These are phyloP conservation scores for Cercospora sesami DNA, from an alignment of 2,329 filamentous ascomycete genomes.

Conservation along the genomic window DNA sequence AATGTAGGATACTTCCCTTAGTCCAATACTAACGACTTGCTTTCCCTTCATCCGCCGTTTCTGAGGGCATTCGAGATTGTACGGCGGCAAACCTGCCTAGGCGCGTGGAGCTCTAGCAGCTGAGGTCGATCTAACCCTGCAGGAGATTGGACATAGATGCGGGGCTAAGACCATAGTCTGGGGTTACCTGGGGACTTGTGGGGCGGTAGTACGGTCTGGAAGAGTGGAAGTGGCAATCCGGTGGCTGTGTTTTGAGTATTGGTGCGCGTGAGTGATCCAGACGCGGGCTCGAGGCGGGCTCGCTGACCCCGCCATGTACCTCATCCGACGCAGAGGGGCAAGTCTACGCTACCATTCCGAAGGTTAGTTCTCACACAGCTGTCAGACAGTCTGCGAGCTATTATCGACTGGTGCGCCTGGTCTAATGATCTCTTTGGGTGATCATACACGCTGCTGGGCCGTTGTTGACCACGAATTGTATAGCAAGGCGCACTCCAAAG, in stretches of 20 bases:
- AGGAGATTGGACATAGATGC: neutral
- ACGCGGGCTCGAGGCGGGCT: neutral
- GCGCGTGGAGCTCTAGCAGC: conserved; percentile 1
- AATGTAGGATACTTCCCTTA: neutral
- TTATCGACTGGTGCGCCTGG: neutral
- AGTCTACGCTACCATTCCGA: neutral
- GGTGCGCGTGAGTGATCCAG: neutral
- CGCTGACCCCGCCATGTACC: neutral
- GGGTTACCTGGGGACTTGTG: conserved; percentile 13
- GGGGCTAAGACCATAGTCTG: conserved; percentile 9
- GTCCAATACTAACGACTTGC: neutral
- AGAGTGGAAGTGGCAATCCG: neutral
- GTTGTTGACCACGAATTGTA: neutral
- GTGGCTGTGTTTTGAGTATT: neutral
- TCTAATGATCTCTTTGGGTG: neutral
- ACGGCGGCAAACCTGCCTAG: conserved; percentile 14
- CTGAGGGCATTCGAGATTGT: neutral
- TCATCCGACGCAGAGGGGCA: conserved; percentile 1
- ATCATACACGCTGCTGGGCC: neutral
- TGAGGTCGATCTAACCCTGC: neutral
- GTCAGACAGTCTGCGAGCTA: neutral
- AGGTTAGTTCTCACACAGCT: neutral
- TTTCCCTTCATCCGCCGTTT: conserved; percentile 14
- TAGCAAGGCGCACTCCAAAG: neutral
- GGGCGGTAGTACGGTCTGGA: neutral